Evolutionary conservation across 257 asterid species (phyloP), one percentile per base, ranked within the genome.

Genomic region (Leptodermis oblonga): DNA sequence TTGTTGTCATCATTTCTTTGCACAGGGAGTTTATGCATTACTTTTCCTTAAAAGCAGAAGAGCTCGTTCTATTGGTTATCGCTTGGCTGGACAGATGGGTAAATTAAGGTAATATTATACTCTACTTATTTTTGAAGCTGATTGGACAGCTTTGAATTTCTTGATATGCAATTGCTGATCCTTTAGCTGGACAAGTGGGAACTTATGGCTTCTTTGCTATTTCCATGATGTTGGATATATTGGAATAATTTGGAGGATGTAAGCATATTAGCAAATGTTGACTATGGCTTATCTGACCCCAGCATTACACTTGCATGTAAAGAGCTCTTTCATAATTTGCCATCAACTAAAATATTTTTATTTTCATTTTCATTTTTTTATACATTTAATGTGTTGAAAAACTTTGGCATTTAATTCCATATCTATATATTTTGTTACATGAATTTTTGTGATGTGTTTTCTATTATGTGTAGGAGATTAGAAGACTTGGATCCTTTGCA

Each of bases 41-140:
- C 93, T 93, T 74, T 93, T 90, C 76, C 82, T 85, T 70, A 81
- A 85, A 81, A 88, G 96, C 73, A 84, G 99, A 85, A 86, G 96
- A 84, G 89, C 86, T 54, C 90, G 99, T 73, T 83, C 95, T 41
- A 89, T 93, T 54, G 96, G 96, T 66, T 85, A 83, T 79, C 99
- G 96, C 58, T 83, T 93, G 81, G 95, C 97, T 76, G 95, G 95
- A 68, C 87, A 81, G 53, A 84, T 89, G 96, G 93, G 94, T 76
- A 93, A 84, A 86, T 64, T 93, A 73, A 91, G 99, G 99, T 90
- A 78, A 73, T 59, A 41, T 54, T 77, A 54, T 74, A 36, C 56
- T 51, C 46, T 36, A 68, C 25, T 59, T 43, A 28, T 37, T 36
- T 18, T 28, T 34, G 51, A 63, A 37, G 18, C 55, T 33, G 20